Evolutionary conservation across 805 yeast genomes (phyloP).

Genomic region (Saccharomycopsis javanensis): DNA sequence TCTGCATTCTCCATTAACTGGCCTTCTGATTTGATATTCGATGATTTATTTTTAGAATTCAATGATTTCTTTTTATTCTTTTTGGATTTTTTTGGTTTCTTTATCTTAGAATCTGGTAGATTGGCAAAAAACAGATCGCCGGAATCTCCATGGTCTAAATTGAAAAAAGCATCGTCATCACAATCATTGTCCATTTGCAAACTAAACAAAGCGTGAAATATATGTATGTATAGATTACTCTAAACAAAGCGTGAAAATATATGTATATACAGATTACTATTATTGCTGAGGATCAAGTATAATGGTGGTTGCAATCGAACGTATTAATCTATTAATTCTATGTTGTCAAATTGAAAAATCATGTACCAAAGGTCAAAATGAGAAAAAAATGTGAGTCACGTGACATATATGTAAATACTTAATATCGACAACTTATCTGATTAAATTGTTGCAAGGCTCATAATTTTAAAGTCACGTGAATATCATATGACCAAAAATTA

Average conservation of each 20-base stretch:
- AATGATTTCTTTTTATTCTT: slow-evolving; percentile 7
- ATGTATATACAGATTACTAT: too few relatives aligned
- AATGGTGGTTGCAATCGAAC: too few relatives aligned
- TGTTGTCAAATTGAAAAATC: too few relatives aligned
- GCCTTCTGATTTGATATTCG: not conserved
- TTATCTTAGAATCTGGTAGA: not conserved
- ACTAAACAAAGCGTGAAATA: not conserved
- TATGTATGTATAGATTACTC: not conserved
- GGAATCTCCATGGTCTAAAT: not conserved
- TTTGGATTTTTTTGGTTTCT: slow-evolving; percentile 7
- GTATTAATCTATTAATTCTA: too few relatives aligned
- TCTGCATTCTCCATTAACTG: not conserved
- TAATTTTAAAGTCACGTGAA: not conserved
- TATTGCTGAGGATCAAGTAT: too few relatives aligned
- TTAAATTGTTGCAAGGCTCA: too few relatives aligned
- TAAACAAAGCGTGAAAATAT: too few relatives aligned
- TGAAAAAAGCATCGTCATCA: slow-evolving; percentile 15
- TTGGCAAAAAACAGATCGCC: not conserved
- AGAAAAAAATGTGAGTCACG: too few relatives aligned
- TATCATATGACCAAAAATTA: not conserved
- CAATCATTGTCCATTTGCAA: slow-evolving; percentile 4
- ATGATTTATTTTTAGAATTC: not conserved
- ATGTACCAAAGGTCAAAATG: too few relatives aligned
- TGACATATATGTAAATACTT: too few relatives aligned
- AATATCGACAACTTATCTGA: not conserved